Percentiles rank a stretch among this genome's conserved stretches.
Conservation (phyloP, 2,329 filamentous ascomycete genomes). For the Scolecobasidium constrictum region DNA sequence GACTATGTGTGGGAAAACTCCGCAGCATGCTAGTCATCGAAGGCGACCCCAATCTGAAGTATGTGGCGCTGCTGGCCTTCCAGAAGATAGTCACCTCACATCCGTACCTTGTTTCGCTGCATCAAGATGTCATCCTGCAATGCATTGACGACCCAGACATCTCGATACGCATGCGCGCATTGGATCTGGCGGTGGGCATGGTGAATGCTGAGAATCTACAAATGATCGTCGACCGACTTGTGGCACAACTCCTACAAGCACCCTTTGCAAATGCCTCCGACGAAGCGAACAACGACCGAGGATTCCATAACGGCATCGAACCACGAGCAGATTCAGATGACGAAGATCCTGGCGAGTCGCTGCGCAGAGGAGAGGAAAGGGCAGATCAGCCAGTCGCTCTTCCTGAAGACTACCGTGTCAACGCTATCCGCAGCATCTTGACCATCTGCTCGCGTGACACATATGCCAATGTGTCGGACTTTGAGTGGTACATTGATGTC, state of each 20-base stretch:
- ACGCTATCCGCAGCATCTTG: slow-evolving; percentile 72
- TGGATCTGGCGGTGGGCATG: slow-evolving; percentile 90
- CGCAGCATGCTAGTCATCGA: slow-evolving; percentile 90
- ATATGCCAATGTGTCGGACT: slow-evolving; percentile 76
- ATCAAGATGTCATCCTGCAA: slow-evolving; percentile 92
- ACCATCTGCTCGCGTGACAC: slow-evolving; percentile 85
- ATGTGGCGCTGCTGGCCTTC: slow-evolving; percentile 88
- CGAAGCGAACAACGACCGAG: slow-evolving; percentile 36
- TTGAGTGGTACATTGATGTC: slow-evolving; percentile 95
- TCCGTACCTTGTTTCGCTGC: slow-evolving; percentile 75
- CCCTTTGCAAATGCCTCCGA: slow-evolving; percentile 42
- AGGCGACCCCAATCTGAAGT: slow-evolving; percentile 93
- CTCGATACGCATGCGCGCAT: slow-evolving; percentile 83
- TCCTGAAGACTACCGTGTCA: slow-evolving; percentile 75
- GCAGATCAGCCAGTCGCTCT: slow-evolving; percentile 43
- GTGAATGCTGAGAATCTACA: slow-evolving; percentile 79
- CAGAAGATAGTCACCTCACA: slow-evolving; percentile 89
- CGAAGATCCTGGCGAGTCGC: slow-evolving; percentile 42
- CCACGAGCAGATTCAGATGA: slow-evolving; percentile 46
- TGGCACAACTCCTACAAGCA: slow-evolving; percentile 68
- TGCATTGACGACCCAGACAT: slow-evolving; percentile 95
- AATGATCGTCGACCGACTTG: slow-evolving; percentile 72
- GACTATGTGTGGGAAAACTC: slow-evolving; percentile 83
- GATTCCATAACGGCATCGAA: slow-evolving; percentile 29
- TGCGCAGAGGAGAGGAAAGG: slow-evolving; percentile 41